Evolutionary conservation across 2,329 filamentous ascomycete species (phyloP).

Genomic region (Emericellopsis cladophorae): DNA sequence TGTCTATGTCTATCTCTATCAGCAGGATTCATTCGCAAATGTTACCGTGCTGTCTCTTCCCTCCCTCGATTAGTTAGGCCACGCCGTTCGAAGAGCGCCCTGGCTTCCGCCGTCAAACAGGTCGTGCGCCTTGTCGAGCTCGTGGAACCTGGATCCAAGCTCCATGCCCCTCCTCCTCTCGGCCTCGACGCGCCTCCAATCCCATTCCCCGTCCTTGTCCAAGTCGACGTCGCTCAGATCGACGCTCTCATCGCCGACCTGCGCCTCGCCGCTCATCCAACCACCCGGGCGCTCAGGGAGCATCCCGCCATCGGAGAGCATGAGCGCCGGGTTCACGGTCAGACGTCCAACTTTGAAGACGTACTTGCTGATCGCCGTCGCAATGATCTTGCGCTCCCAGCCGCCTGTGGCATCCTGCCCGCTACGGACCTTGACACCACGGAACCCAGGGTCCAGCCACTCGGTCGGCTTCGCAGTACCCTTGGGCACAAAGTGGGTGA

Average conservation of each 20-base stretch:
- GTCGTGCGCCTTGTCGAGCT: slow-evolving; percentile 38
- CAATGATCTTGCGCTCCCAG: slow-evolving; percentile 54
- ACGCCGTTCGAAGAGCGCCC: slow-evolving; percentile 37
- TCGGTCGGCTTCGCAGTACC: slow-evolving; percentile 41
- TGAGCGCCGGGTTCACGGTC: slow-evolving; percentile 70
- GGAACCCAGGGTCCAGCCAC: slow-evolving; percentile 36
- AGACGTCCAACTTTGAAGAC: slow-evolving; percentile 72
- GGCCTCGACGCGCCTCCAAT: slow-evolving; percentile 45
- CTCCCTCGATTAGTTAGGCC: slow-evolving; percentile 18
- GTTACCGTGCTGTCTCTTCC: background rate
- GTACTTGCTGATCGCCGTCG: slow-evolving; percentile 66
- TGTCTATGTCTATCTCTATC: background rate
- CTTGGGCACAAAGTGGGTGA: slow-evolving; percentile 59
- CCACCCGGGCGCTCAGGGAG: slow-evolving; percentile 62
- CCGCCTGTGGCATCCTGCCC: slow-evolving; percentile 21
- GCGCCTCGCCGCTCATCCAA: slow-evolving; percentile 36
- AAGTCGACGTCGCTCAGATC: slow-evolving; percentile 23
- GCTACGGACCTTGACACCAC: slow-evolving; percentile 26
- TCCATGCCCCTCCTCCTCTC: slow-evolving; percentile 42
- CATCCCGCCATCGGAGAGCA: slow-evolving; percentile 59
- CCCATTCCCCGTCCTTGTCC: slow-evolving; percentile 30
- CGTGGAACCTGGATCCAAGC: slow-evolving; percentile 41
- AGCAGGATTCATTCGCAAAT: background rate
- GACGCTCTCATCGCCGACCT: slow-evolving; percentile 23
- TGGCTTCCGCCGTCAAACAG: slow-evolving; percentile 40